phyloP scores from a whole-genome alignment of 2,329 filamentous ascomycete species.

The Alternaria triticina region DNA sequence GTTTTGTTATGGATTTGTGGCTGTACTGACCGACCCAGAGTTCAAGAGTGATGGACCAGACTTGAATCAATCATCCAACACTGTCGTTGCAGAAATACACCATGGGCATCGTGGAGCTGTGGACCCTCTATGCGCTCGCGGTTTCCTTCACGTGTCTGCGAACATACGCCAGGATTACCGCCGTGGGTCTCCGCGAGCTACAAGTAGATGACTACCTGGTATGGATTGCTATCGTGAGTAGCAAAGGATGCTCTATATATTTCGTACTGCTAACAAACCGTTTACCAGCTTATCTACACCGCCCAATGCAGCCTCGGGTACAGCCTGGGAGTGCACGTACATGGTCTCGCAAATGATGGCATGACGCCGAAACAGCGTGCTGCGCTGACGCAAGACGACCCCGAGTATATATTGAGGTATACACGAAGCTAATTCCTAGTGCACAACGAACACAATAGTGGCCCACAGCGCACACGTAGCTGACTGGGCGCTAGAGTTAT shows the following conservation, averaged over 20 bases:
- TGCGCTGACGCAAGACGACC: neutral
- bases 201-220: neutral
- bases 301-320: neutral
- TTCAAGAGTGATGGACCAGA: neutral
- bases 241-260: neutral
- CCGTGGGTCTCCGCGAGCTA: neutral
- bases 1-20: neutral
- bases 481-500: neutral
- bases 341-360: neutral
- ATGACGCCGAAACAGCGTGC: neutral
- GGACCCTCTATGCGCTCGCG: neutral
- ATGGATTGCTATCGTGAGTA: neutral
- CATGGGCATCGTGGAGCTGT: neutral
- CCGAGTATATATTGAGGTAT: neutral
- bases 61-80: neutral
- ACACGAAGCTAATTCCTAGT: rapidly evolving
- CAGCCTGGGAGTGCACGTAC: neutral
- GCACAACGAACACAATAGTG: too few relatives aligned
- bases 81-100: neutral
- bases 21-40: neutral
- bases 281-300: neutral
- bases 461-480: neutral
- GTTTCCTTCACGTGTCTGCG: neutral
- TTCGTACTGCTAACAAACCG: rapidly evolving
- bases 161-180: neutral